Base-by-base conservation (phyloP, 805 yeast genomes). In the Schizosaccharomyces japonicus region DNA sequence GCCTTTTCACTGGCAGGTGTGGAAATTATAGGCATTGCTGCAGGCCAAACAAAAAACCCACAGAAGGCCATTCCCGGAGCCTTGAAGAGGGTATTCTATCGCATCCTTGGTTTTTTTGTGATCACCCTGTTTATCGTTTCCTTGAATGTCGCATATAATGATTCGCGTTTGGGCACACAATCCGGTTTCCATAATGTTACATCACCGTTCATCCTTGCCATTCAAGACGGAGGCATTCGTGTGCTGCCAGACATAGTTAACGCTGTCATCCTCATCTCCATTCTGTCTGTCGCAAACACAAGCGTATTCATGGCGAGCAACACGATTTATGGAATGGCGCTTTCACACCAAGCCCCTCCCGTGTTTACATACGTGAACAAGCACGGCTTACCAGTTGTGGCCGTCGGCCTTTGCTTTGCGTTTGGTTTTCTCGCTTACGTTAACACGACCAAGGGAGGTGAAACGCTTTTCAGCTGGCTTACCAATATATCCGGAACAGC, bases 151-250 rank as follows among this genome's bases (percentile, higher is more conserved):
- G 75, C 85, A 1, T 72, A 72, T 53, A 72, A 78, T 55, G 85
- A 80, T 56, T 73, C 78, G 2, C 62, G 60, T 3, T 63, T 82
- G 51, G 63, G 70, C 0, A n/a, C n/a, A n/a, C n/a, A n/a, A n/a
- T n/a, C n/a, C n/a, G n/a, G n/a, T n/a, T n/a, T n/a, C n/a, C n/a
- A n/a, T n/a, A 66, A 64, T 4, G 80, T 85, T 7, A n/a, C n/a
- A n/a, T 75, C 84, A 17, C 90, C 94, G 0, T 81, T 78, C 56
- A 90, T 80, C 47, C 73, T 83, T 55, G 87, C 87, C 2, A 82
- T 83, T 83, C 62, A 64, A 49, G 49, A 60, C 39, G 42, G 81
- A 56, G 70, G 72, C 1, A 78, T 83, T 48, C 71, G 65, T 30
- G 76, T 71, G 0, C 65, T 82, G 45, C 92, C 92, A 29, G 72